Evolutionary conservation across 2,329 filamentous ascomycete species (phyloP).

Genomic region (Thermothelomyces thermophilus): DNA sequence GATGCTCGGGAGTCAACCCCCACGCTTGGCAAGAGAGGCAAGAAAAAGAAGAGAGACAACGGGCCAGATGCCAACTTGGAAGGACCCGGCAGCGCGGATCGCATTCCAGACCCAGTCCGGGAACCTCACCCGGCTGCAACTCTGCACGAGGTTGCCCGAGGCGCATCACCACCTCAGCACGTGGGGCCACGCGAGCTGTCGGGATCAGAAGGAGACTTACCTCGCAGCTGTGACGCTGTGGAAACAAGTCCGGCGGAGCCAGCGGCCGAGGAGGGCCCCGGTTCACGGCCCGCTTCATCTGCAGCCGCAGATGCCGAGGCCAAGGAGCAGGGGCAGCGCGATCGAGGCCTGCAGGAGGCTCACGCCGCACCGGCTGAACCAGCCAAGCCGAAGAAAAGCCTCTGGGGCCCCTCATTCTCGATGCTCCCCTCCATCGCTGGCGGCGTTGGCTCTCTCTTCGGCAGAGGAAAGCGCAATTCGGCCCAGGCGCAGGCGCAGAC

Average conservation of each 20-base stretch:
- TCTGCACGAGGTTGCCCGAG: constrained; percentile 3
- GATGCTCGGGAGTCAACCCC: background rate
- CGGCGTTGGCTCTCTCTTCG: constrained; percentile 23
- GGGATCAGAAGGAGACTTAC: constrained; percentile 1
- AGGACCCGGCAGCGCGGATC: constrained; percentile 2
- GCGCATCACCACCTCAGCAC: constrained; percentile 7
- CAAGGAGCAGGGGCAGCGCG: background rate
- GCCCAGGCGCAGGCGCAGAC: constrained; percentile 4
- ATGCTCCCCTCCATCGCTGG: constrained; percentile 20
- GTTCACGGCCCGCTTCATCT: background rate
- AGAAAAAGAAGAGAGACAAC: constrained; percentile 37
- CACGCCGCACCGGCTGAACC: background rate
- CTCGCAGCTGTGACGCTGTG: constrained; percentile 14
- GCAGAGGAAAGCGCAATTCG: constrained; percentile 15
- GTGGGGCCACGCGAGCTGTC: constrained; percentile 12
- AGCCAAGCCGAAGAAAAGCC: constrained; percentile 15
- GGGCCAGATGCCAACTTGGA: constrained; percentile 26
- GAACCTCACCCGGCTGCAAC: constrained; percentile 1
- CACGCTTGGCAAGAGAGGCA: constrained; percentile 25
- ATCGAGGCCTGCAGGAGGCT: background rate
- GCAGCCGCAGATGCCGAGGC: background rate
- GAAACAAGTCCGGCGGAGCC: background rate
- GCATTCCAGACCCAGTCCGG: background rate
- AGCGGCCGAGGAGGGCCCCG: constrained; percentile 1
- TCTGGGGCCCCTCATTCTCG: constrained; percentile 20